These are phyloP conservation scores for Cutaneotrichosporon sp. DNA, from an alignment of 1,284 basidiomycete species.

Conservation along the genomic window DNA sequence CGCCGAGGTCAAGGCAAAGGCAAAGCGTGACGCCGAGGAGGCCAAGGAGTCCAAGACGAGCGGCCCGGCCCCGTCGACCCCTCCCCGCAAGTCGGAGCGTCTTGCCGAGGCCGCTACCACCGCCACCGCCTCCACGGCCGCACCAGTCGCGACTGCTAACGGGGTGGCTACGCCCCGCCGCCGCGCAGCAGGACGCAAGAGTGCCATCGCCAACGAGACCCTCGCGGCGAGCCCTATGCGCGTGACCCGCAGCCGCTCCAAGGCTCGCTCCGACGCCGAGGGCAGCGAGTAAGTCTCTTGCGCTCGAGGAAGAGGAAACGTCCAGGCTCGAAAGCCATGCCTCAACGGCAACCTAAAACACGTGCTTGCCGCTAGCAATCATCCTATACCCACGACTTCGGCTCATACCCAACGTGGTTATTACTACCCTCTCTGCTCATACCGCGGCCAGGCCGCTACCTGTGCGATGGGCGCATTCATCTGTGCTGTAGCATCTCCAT, in stretches of 20 bases:
- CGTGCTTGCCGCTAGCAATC: background rate
- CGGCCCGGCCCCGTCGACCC: constrained; percentile 20
- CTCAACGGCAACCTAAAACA: constrained; percentile 21
- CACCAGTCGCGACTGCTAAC: constrained; percentile 21
- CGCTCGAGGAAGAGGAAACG: background rate
- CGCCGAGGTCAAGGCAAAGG: constrained; percentile 18
- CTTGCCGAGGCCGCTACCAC: constrained; percentile 8
- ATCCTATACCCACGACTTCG: constrained; percentile 15
- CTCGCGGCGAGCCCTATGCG: constrained; percentile 35
- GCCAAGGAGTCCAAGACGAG: constrained; percentile 18
- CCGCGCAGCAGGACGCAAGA: constrained; percentile 17
- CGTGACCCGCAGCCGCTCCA: constrained; percentile 49
- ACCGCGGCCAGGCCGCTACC: constrained; percentile 1
- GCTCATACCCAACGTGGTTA: constrained; percentile 9
- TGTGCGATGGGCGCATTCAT: constrained; percentile 23
- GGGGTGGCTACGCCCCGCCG: constrained; percentile 20
- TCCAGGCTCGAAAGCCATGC: constrained; percentile 12
- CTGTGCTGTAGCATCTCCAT: constrained; percentile 22
- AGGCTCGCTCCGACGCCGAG: constrained; percentile 40
- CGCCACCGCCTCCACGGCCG: constrained; percentile 17
- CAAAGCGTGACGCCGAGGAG: constrained; percentile 12
- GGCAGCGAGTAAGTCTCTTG: constrained; percentile 21
- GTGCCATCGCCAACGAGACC: constrained; percentile 10
- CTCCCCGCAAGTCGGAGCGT: constrained; percentile 27
- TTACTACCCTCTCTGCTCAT: constrained; percentile 2